Evolutionary conservation across 495 filamentous ascomycete genomes (phyloP).

Genomic region (Immersiella caudata): DNA sequence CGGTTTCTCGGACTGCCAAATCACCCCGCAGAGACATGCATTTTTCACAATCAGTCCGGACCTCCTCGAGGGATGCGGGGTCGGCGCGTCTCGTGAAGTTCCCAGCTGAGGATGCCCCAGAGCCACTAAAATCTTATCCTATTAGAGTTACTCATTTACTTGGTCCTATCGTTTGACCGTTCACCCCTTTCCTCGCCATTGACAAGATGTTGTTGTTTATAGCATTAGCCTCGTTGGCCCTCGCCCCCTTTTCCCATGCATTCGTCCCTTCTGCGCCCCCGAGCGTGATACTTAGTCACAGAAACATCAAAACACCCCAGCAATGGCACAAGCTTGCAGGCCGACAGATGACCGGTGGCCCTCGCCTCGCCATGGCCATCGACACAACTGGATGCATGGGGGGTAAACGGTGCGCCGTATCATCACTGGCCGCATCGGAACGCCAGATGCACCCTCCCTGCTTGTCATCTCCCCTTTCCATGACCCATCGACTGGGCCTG

Average conservation of each 20-base stretch:
- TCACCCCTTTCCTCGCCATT: not conserved
- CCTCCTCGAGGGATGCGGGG: not conserved
- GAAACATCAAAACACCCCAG: too few species aligned
- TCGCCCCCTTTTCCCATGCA: not conserved
- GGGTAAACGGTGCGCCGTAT: slow-evolving; percentile 4
- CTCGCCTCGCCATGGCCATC: slow-evolving; percentile 11
- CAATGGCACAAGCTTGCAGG: not conserved
- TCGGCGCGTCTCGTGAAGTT: not conserved
- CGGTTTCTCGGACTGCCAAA: not conserved
- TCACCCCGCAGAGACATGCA: not conserved
- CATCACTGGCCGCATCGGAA: not conserved
- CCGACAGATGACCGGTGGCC: not conserved
- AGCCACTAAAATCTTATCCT: not conserved
- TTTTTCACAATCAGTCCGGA: not conserved
- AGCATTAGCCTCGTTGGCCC: slow-evolving; percentile 1
- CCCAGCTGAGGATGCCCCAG: too few species aligned
- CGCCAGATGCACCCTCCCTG: not conserved
- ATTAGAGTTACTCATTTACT: slow-evolving; percentile 2
- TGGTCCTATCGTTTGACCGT: not conserved
- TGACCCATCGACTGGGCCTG: slow-evolving; percentile 1
- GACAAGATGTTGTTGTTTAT: not conserved
- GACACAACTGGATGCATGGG: slow-evolving; percentile 24
- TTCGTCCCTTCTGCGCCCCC: slow-evolving; percentile 5
- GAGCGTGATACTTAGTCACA: not conserved
- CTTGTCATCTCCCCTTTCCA: slow-evolving; percentile 13